Base-by-base conservation (phyloP, 208 protist species). In the Leishmania arabica region DNA sequence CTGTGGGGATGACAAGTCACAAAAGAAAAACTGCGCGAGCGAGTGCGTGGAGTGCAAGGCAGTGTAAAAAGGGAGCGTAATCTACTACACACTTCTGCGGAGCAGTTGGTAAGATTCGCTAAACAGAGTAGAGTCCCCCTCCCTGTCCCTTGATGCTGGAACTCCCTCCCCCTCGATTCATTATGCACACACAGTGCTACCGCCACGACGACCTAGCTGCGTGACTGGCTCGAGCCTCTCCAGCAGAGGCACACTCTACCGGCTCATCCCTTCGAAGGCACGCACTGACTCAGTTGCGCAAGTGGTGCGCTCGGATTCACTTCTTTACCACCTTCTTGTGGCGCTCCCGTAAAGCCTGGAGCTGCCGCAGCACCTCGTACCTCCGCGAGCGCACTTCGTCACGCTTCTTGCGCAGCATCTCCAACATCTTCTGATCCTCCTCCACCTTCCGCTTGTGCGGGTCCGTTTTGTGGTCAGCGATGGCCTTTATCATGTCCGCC, bases 281-380 rank as follows among this genome's bases (percentile, higher is more conserved):
- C n/a, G 58, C n/a, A 27, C 27, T 15, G 27, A 15, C 58, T 34
- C 58, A 64, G 4, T 64, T 34, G 58, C 47, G 54, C 17, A 75
- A 54, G 27, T 37, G 49, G 5, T 3, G 47, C 9, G 24, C 72
- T 60, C 37, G 40, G 34, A 15, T 62, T 78, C 78, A 78, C 83
- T 88, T 91, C 60, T 80, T 84, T 21, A 88, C 86, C 78, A 81
- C 51, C 88, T 91, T 91, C 51, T 78, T 78, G 73, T 90, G 84
- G 74, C 85, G 83, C 40, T 73, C 88, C 11, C 79, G 86, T 27
- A 90, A 24, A 9, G 45, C 37, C 24, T 80, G 68, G 5, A 87
- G 79, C 54, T 74, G 17, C 47, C 77, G 53, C 7, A 68, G 62
- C 68, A 85, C 76, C 65, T 65, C 75, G 45, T 85, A 73, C 37